Evolutionary conservation across 768 basidiomycete genomes (phyloP), one percentile per base, ranked within the genome.

Genomic region (Tulasnella sp.): DNA sequence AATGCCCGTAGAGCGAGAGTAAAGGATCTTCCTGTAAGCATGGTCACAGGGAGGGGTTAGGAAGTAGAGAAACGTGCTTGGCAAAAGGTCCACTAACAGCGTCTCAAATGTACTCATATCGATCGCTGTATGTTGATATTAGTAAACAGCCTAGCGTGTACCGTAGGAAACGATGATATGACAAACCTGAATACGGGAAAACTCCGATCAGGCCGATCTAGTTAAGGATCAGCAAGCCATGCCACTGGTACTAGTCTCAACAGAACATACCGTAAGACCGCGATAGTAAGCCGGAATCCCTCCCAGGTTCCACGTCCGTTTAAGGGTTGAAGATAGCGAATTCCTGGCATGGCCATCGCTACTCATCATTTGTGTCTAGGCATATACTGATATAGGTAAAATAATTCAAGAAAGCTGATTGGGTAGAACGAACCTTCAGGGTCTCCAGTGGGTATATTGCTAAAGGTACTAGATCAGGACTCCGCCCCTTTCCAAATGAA

Each of bases 71-170:
- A 5, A 67, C 3, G 61, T 15, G 29, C 51, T 51, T 67, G 5
- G 29, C 26, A 67, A 29, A 67, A 35, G 18, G 13, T 29, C 29
- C n/a, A 61, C 75, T 32, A 39, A 76, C 77, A 99, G 89, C 2
- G 95, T 94, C 85, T 98, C 97, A 79, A 98, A 99, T 3, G 96
- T 96, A 81, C 92, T 93, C 94, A 95, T 97, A 84, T 99, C 97
- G 80, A 99, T 99, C 5, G 97, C 97, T 18, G 94, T 92, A 83
- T 93, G 55, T 42, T 37, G 40, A n/a, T 15, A 20, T 37, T 15
- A 29, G 92, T 92, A 73, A 37, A 70, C 44, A 83, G 40, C 2
- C 2, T 35, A 93, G 18, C 89, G 87, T 75, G 94, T 91, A 29
- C 84, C 93, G 40, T 84, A 90, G 29, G 94, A 95, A 81, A 88